Evolutionary conservation across 2,329 filamentous ascomycete species (phyloP), one percentile per base, ranked within the genome.

Genomic region (Sarocladiaceae sp.): DNA sequence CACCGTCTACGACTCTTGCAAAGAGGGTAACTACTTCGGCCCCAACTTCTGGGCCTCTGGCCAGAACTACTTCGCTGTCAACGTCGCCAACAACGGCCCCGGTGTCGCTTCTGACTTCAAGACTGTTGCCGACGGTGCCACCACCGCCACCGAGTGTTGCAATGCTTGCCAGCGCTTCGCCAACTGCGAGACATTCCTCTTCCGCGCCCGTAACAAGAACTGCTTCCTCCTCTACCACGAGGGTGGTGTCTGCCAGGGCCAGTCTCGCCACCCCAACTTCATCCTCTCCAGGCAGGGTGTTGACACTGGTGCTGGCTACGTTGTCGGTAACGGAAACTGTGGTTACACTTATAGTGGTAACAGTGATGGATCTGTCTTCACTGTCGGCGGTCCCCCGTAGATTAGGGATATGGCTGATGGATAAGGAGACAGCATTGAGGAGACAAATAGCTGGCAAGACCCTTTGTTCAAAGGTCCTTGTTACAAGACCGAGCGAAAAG

Each of bases 261-360:
- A 52, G 39, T 8, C 20, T 15, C 33, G 25, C 26, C 51, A 48
- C 22, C 51, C 51, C 18, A 48, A 48, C 37, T 52, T 47, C 40
- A 48, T 52, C 26, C 37, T 48, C 36, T 52, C 51, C 28, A 17
- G 23, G 12, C 10, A 23, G 2, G 51, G 51, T 22, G 10, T 22
- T 12, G 28, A 36, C 23, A 22, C 51, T 20, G 51, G 51, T 28
- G 51, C 39, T 18, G 51, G 51, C 4, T 52, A 52, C 26, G 40
- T 35, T 17, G 51, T 52, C n/a, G 51, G 51, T 11, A 52, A 52
- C n/a, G 51, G 51, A 11, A 52, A 52, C 22, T 52, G 51, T 42
- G 51, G 51, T 11, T 52, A 48, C 40, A 33, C 40, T 15, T 52
- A 48, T 13, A 52, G 51, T 23, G 51, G 51, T 10, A 52, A 52